Conservation (phyloP, 495 filamentous ascomycete genomes). For the Hapsidospora chrysogenum region DNA sequence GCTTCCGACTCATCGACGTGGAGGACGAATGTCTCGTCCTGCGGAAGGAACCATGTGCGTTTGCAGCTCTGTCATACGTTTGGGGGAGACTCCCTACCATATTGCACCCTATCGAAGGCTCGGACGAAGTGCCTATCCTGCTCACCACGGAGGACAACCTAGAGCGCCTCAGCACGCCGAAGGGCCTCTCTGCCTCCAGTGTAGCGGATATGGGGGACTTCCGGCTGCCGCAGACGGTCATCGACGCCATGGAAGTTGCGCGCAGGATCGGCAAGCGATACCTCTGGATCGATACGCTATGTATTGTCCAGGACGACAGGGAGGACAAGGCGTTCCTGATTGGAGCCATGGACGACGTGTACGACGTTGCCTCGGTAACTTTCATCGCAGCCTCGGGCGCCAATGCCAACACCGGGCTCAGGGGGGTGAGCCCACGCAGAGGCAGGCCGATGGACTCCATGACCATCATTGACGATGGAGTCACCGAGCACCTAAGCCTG, state of each 20-base stretch:
- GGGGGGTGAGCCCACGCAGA: conserved; percentile 3
- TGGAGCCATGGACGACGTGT: conserved; percentile 10
- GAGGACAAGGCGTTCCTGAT: conserved; percentile 6
- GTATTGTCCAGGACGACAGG: conserved; percentile 15
- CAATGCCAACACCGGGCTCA: conserved; percentile 5
- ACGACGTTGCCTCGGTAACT: conserved; percentile 10
- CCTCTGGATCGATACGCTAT: conserved; percentile 18
- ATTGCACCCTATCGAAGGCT: too few relatives aligned
- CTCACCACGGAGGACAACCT: too few relatives aligned
- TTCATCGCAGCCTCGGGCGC: conserved; percentile 8
- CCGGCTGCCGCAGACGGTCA: conserved; percentile 9
- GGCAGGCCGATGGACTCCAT: background rate
- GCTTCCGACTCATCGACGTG: too few relatives aligned
- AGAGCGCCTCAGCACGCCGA: too few relatives aligned
- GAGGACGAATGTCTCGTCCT: too few relatives aligned
- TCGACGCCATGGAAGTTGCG: conserved; percentile 9
- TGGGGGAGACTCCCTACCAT: too few relatives aligned
- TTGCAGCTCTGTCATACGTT: too few relatives aligned
- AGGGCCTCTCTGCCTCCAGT: too few relatives aligned
- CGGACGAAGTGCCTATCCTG: too few relatives aligned
- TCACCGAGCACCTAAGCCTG: conserved; percentile 1
- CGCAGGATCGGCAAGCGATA: conserved; percentile 10
- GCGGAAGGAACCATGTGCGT: too few relatives aligned
- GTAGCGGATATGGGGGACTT: too few relatives aligned
- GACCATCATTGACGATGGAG: too few relatives aligned